A percentile compares a stretch with the other conserved stretches of the same genome.
Evolutionary conservation across 306 rosid genomes (phyloP).

Genomic region (Begonia fuchsioides): DNA sequence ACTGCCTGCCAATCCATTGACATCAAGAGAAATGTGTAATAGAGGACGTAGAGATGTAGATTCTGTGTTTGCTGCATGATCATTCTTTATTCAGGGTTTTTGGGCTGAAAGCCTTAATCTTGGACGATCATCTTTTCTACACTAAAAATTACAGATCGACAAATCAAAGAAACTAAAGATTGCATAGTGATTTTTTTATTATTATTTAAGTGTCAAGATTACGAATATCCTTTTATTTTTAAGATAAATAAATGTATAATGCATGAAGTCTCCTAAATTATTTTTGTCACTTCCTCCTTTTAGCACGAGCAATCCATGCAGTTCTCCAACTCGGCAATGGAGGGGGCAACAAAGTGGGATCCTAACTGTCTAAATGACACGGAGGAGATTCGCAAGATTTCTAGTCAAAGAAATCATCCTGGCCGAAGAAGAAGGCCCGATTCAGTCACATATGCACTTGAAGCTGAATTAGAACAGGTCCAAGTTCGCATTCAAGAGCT

Average conservation of each 20-base stretch:
- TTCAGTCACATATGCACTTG: slow-evolving; percentile 59
- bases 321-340: slow-evolving; percentile 57
- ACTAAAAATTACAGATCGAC: too few species aligned
- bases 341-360: slow-evolving; percentile 90
- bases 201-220: too few species aligned
- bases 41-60: too few species aligned
- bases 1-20: too few species aligned
- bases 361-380: slow-evolving; percentile 47
- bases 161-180: too few species aligned
- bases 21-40: too few species aligned
- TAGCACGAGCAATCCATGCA: slow-evolving; percentile 47
- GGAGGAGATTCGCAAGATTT: slow-evolving; percentile 42
- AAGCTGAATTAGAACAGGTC: slow-evolving; percentile 72
- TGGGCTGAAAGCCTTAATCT: too few species aligned
- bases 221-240: too few species aligned
- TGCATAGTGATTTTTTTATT: too few species aligned
- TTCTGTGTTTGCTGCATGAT: too few species aligned
- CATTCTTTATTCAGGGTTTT: too few species aligned
- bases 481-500: slow-evolving; percentile 44
- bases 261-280: not conserved
- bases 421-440: slow-evolving; percentile 53
- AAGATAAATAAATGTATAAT: not conserved
- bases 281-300: slow-evolving; percentile 1
- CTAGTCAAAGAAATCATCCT: slow-evolving; percentile 44
- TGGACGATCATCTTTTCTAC: too few species aligned